Evolutionary conservation across 495 filamentous ascomycete genomes (phyloP), one percentile per base, ranked within the genome.

Genomic region (Hypoxylon crocopeplum): DNA sequence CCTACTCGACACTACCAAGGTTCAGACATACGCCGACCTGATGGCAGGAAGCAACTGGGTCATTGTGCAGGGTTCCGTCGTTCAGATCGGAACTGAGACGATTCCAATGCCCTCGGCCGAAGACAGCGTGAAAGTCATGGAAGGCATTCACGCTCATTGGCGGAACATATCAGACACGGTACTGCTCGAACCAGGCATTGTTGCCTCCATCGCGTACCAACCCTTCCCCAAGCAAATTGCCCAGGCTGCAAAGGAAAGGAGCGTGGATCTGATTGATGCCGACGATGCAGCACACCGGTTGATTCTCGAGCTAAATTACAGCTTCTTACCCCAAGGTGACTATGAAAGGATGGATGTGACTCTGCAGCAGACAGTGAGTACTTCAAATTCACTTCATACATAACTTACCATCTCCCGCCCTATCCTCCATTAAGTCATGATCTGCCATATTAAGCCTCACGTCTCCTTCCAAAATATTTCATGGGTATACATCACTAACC

Each of bases 191-290:
- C 64, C 75, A 3, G 73, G 70, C 3, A 62, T 78, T 19, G 63
- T 83, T 32, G 79, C 75, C n/a, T 78, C 78, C 0, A 74, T 83
- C 38, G 78, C 82, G 3, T 79, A 82, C 48, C 80, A 83, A 49
- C 81, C 82, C 0, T 75, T 84, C 47, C 78, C 82, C 13, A 77
- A 71, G 29, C 56, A 68, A 7, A 79, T 82, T 36, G 73, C 78
- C 1, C 60, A 70, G 19, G 77, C 79, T 40, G 80, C 80, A 27
- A 74, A 73, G 45, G 79, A 66, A 12, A 67, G 66, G 5, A 77
- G 80, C 33, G 78, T 72, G 10, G 81, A 84, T 32, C 63, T 84
- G 16, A 72, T 81, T n/a, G 70, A 77, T 46, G 72, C 81, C 17
- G 78, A 81, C n/a, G 71, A 72, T 5, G 76, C 77, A 17, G 73